These are phyloP conservation scores for Poa pratensis DNA, from an alignment of 176 grass and related monocot genomes.

Conservation along the genomic window DNA sequence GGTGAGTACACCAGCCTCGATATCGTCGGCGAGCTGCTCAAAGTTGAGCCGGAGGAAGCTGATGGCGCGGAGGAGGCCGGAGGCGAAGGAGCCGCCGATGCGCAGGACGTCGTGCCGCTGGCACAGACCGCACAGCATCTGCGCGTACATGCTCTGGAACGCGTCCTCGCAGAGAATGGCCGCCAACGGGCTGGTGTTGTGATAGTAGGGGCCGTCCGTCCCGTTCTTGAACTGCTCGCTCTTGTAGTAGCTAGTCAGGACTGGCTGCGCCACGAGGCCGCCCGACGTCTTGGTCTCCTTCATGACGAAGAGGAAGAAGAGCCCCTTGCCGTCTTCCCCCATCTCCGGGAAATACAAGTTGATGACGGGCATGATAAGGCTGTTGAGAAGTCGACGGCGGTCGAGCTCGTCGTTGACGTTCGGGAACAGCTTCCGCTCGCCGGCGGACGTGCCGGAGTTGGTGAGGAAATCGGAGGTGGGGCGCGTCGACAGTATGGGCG, in stretches of 20 bases:
- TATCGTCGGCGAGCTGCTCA: constrained; percentile 64
- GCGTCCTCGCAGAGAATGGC: constrained; percentile 85
- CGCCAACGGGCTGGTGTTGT: constrained; percentile 78
- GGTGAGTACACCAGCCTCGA: constrained; percentile 58
- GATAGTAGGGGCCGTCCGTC: constrained; percentile 72
- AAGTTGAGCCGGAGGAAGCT: constrained; percentile 90
- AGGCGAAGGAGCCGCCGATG: constrained; percentile 85
- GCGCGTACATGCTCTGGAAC: constrained; percentile 95
- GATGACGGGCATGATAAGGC: constrained; percentile 60
- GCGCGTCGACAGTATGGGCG: constrained; percentile 56
- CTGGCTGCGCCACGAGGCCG: constrained; percentile 67
- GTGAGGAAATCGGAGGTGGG: constrained; percentile 65
- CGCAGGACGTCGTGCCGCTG: constrained; percentile 83
- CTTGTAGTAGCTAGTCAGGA: constrained; percentile 97
- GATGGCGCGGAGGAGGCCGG: constrained; percentile 85
- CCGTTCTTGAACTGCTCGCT: constrained; percentile 87
- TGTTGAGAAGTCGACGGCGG: constrained; percentile 44
- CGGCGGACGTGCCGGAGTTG: constrained; percentile 64
- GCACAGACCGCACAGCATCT: constrained; percentile 89
- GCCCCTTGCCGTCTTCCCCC: constrained; percentile 37
- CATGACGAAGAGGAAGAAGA: constrained; percentile 94
- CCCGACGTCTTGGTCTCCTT: constrained; percentile 85
- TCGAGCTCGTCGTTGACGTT: constrained; percentile 42
- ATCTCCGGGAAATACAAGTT: constrained; percentile 17
- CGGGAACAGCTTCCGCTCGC: constrained; percentile 66